Conservation (phyloP, 2,329 filamentous ascomycete genomes). For the Epichloe sylvatica region DNA sequence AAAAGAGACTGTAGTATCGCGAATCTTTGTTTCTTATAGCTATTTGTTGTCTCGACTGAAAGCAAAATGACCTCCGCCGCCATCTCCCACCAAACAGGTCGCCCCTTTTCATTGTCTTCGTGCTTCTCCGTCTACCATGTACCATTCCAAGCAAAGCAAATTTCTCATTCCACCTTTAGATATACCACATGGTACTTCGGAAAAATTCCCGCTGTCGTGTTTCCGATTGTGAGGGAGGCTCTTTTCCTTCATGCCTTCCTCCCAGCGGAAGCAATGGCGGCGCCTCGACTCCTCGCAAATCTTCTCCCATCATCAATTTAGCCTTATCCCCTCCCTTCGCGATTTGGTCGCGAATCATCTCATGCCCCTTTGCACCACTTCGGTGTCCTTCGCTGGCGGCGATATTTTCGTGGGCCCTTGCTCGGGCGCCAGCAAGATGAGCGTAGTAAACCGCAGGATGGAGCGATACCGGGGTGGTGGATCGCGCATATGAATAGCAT, state of each 20-base stretch:
- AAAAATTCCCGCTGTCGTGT: constrained; percentile 22
- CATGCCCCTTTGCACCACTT: constrained; percentile 29
- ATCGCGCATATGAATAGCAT: constrained; percentile 83
- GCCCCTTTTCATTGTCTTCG: constrained; percentile 16
- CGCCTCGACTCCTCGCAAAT: constrained; percentile 13
- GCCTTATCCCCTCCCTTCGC: constrained; percentile 21
- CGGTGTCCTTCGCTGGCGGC: constrained; percentile 31
- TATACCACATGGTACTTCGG: constrained; percentile 31
- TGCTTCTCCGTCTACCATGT: neutral
- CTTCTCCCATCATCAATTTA: constrained; percentile 8
- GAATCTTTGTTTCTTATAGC: neutral
- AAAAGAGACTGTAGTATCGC: neutral
- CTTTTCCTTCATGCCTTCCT: constrained; percentile 10
- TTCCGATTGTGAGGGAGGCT: constrained; percentile 15
- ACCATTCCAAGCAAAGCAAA: constrained; percentile 5
- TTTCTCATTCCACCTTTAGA: constrained; percentile 12
- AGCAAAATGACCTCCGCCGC: constrained; percentile 19
- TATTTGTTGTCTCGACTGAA: neutral
- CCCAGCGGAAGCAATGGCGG: constrained; percentile 20
- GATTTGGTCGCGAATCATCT: constrained; percentile 23
- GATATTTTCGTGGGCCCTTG: constrained; percentile 54
- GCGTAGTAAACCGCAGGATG: constrained; percentile 92
- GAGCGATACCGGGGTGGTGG: constrained; percentile 81
- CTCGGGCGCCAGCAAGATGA: constrained; percentile 72
- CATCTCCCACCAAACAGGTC: constrained; percentile 22